phyloP scores from a whole-genome alignment of 1,284 basidiomycete genomes.

The Singerocomus inundabilis region DNA sequence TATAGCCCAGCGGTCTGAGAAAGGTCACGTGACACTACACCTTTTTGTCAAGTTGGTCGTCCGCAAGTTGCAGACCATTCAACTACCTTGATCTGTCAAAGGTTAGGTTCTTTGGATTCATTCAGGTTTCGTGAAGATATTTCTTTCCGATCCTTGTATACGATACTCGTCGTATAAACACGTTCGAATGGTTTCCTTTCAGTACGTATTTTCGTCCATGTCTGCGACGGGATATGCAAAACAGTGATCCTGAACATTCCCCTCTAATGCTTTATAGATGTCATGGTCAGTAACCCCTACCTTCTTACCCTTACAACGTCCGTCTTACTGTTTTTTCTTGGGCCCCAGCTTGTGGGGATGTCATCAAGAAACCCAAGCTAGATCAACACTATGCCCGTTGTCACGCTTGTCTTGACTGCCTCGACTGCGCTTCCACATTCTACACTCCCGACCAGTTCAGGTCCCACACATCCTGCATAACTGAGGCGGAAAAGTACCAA shows the following conservation, averaged over 20 bases:
- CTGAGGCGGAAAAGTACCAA: conserved; percentile 91
- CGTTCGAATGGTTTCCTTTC: conserved; percentile 33
- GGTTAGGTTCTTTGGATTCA: not conserved
- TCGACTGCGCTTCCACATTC: conserved; percentile 86
- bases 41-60: too few species aligned
- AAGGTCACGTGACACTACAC: too few species aligned
- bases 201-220: conserved; percentile 19
- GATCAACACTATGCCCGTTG: conserved; percentile 66
- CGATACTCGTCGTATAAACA: not conserved
- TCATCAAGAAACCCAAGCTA: conserved; percentile 90
- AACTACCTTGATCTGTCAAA: not conserved
- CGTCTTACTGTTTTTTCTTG: not conserved
- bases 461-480: conserved; percentile 80
- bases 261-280: conserved; percentile 15
- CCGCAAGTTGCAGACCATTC: too few species aligned
- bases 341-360: conserved; percentile 69
- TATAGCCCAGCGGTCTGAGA: too few species aligned
- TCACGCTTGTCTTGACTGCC: conserved; percentile 76
- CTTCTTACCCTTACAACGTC: not conserved
- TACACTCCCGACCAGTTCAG: conserved; percentile 74
- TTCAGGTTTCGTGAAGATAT: not conserved
- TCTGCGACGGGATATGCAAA: not conserved
- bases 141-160: conserved; percentile 35
- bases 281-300: conserved; percentile 13
- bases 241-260: not conserved